Evolutionary conservation across 164 flowering plant species (phyloP).

Genomic region (Tetrastigma voinierianum): DNA sequence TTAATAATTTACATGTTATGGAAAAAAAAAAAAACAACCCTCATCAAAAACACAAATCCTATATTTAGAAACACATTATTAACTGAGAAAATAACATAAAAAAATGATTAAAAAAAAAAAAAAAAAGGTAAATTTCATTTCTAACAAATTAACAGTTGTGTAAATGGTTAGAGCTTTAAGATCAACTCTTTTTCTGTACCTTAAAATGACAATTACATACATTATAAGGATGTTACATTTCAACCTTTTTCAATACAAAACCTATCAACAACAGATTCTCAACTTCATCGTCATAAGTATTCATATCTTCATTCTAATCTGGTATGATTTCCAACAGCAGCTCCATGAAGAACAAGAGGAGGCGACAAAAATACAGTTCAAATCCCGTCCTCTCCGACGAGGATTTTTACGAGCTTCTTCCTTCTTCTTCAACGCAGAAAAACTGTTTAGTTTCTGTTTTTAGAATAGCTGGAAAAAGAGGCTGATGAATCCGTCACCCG

Average conservation of each 20-base stretch:
- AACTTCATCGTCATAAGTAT: no score
- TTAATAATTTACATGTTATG: no score
- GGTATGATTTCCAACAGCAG: background rate
- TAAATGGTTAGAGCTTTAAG: conserved; percentile 1
- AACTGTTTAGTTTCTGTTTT: conserved; percentile 13
- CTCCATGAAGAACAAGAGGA: conserved; percentile 7
- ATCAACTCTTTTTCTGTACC: background rate
- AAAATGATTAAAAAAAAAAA: no score
- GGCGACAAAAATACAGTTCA: conserved; percentile 4
- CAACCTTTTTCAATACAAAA: conserved; percentile 19
- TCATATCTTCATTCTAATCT: background rate
- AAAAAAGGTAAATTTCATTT: conserved; percentile 5
- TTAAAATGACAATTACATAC: conserved; percentile 14
- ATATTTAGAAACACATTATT: no score
- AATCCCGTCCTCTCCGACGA: background rate
- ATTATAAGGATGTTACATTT: conserved; percentile 1
- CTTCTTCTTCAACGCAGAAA: conserved; percentile 15
- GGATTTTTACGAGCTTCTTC: conserved; percentile 10
- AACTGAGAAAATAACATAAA: background rate
- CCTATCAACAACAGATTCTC: conserved; percentile 24
- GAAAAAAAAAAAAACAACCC: no score
- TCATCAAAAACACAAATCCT: no score
- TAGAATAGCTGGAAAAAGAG: conserved; percentile 56
- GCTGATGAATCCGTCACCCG: background rate
- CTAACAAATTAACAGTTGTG: conserved; percentile 6